Conservation (phyloP, 805 yeast genomes). For the Candida silvatica region DNA sequence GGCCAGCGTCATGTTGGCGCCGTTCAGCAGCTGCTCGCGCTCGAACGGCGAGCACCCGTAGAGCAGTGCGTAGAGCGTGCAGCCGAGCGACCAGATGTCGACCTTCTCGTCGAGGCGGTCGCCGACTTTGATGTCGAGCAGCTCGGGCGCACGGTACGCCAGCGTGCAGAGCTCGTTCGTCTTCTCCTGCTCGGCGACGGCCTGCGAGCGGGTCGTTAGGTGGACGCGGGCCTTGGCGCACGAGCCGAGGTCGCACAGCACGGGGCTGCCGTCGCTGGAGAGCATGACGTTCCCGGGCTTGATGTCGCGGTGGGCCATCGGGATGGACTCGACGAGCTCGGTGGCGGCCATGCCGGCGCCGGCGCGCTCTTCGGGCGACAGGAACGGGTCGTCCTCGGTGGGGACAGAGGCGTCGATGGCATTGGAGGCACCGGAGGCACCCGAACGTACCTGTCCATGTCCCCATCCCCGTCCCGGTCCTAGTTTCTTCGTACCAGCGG, state of each 20-base stretch:
- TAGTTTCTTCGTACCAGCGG: constrained; percentile 9
- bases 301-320: constrained; percentile 80
- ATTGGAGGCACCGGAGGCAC: not conserved
- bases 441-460: not conserved
- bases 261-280: constrained; percentile 64
- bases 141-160: constrained; percentile 87
- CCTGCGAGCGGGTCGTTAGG: constrained; percentile 55
- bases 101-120: constrained; percentile 60
- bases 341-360: constrained; percentile 23
- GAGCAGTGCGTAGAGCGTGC: constrained; percentile 67
- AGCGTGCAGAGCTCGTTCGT: constrained; percentile 81
- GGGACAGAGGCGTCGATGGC: not conserved
- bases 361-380: constrained; percentile 5
- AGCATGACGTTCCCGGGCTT: constrained; percentile 89
- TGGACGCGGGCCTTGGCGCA: constrained; percentile 53
- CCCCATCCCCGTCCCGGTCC: too few species aligned
- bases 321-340: constrained; percentile 46
- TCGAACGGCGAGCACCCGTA: constrained; percentile 85
- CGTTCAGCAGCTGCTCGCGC: constrained; percentile 67
- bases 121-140: constrained; percentile 67
- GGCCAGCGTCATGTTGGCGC: constrained; percentile 75
- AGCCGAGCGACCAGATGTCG: constrained; percentile 91
- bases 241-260: constrained; percentile 79
- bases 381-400: constrained; percentile 12
- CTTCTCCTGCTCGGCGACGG: constrained; percentile 67